A percentile compares a stretch with the other conserved stretches of the same genome.
phyloP scores from a whole-genome alignment of 345 rosid species.

The Eucalyptus cloeziana region DNA sequence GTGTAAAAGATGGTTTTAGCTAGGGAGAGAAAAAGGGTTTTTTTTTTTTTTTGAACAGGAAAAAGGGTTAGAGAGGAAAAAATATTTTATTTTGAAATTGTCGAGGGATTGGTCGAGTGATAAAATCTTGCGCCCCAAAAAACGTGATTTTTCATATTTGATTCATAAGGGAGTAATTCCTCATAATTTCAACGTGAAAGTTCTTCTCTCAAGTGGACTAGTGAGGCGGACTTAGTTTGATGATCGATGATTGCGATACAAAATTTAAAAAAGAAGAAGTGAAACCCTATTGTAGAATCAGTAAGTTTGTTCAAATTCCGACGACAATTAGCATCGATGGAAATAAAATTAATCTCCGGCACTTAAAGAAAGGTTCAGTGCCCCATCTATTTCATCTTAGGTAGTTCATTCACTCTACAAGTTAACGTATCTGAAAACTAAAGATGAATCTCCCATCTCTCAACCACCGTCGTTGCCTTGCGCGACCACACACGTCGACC shows the following conservation, averaged over 20 bases:
- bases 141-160: background rate
- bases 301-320: background rate
- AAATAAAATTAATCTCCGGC: background rate
- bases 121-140: background rate
- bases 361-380: background rate
- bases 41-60: too few species aligned
- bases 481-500: fast-evolving
- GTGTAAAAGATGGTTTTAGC: background rate
- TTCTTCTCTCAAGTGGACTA: background rate
- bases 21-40: background rate
- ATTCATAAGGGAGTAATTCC: background rate
- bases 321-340: too few species aligned
- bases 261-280: background rate
- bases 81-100: background rate
- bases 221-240: background rate
- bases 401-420: background rate
- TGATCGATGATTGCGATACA: background rate
- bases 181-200: background rate
- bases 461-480: background rate
- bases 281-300: background rate
- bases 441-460: background rate
- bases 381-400: background rate
- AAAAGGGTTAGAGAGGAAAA: background rate
- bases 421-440: background rate
- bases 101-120: background rate